Evolutionary conservation across 345 rosid species (phyloP), one percentile per base, ranked within the genome.

Genomic region (Eucalyptus erythrocorys): DNA sequence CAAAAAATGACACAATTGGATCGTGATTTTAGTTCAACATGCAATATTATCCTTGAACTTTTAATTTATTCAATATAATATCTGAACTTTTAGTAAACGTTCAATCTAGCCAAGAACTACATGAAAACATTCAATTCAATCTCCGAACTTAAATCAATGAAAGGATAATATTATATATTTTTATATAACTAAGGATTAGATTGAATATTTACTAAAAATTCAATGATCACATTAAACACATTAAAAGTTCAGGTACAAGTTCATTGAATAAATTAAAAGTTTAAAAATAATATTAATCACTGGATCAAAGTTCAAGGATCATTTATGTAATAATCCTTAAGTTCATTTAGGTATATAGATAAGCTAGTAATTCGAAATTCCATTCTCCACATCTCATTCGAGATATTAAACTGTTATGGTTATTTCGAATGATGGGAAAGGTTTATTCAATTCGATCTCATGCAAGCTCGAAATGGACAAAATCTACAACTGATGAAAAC

Each of bases 271-370:
- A 0, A 16, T 68, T 68, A 68, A 68, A 68, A 68, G 2, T 32
- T 8, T 0, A 1, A 5, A 34, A 19, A 16, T 0, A 16, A 2
- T 0, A n/a, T 66, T 16, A 10, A 4, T 3, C 2, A 8, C 16
- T 17, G 6, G 12, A 8, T 2, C 19, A 68, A 32, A 68, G 1
- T 34, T 68, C 24, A 4, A 1, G 1, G 40, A 32, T 9, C 13
- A 8, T 16, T 34, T 34, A 17, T 68, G 13, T 17, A 8, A 34
- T 34, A 17, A 34, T 68, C 80, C 42, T 19, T 2, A 34, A 19
- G 14, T 71, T 40, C 1, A 71, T 71, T 3, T 71, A 19, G 45
- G 45, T 19, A 71, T 3, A 26, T 21, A 1, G 1, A 37, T 71
- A 24, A 27, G 15, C 7, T 37, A 37, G 13, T 32, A 32, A 68